Base-by-base conservation (phyloP, 176 grass and related monocot genomes). In the Musa beccarii region DNA sequence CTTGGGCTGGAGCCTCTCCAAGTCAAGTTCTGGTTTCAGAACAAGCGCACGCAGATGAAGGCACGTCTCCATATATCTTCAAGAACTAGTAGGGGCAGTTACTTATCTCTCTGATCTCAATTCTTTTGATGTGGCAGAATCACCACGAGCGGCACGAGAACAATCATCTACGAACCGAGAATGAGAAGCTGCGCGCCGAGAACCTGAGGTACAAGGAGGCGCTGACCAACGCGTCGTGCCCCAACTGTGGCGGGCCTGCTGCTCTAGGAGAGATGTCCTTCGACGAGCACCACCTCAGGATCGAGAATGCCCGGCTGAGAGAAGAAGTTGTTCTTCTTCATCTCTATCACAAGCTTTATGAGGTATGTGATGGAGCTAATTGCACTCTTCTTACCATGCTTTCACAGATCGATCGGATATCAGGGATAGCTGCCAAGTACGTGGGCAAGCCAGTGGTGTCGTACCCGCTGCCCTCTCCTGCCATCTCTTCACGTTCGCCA, bases 21-120 rank as follows among this genome's bases (percentile, higher is more conserved):
- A n/a, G 80, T 93, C 54, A 93, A 93, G 59, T 93, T 93, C 78
- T 93, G 90, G 90, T 93, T 93, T 78, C 90, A 93, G 75, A 93
- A 93, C 83, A 93, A 93, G 17, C 78, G 90, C 52, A 93, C 90
- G 3, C 90, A 93, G 10, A 87, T 89, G 87, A 93, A 93, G 90
- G 86, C 88, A 73, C 52, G 8, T 10, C 54, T 57, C 12, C 54
- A 57, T 34, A 6, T 57, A 57, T 57, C 16, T 57, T 17, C 64
- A 4, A 11, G 23, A 2, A 10, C 20, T 66, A 43, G 34, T 43
- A 43, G 34, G 34, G 34, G 34, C 34, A 43, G 34, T 43, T 43
- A 5, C 34, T 43, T 43, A 43, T 43, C 34, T 43, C 34, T 43
- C 4, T 6, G 34, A 43, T 43, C 4, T 43, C 34, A 5, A 43